Evolutionary conservation across 192 early-diverging fungal species (phyloP), one percentile per base, ranked within the genome.

Genomic region (Umbelopsis ramanniana): DNA sequence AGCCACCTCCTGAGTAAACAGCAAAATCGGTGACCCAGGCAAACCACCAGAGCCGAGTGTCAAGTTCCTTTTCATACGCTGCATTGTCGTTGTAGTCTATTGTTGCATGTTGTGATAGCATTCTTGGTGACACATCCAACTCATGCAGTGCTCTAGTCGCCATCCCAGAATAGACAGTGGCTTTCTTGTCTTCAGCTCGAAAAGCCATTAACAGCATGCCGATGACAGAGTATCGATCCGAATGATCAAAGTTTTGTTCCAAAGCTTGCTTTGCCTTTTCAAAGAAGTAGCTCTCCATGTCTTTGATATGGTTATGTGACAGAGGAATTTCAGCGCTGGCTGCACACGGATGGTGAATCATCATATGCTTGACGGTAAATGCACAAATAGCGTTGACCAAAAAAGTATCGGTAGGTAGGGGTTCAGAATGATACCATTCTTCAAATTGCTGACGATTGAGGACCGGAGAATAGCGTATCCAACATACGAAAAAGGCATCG

Each of bases 41-140:
- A 71, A 71, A 81, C 79, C 79, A 81, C 79, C 79, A 81, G 37
- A 81, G 72, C 0, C 79, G 72, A 50, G 79, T 81, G 33, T 81
- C 79, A 57, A 81, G 68, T 60, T 81, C 79, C 46, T 70, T 68
- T 26, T 67, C 71, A 23, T 70, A 81, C 3, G 67, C 37, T 15
- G 57, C 54, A 17, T 79, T 73, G 22, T 81, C 69, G 7, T 81
- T 69, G 7, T 67, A 29, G 14, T 46, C 43, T 38, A 72, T 69
- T 19, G 63, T 46, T 17, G n/a, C 23, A 12, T 63, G 26, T 35
- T 63, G 57, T 38, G 29, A 63, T 23, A 74, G 8, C 69, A 72
- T 72, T 19, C 79, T 71, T 67, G 79, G 79, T 26, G 70, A 76
- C 24, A 81, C 73, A 26, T 72, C 69, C 5, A 81, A 69, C 17